Base-by-base conservation (phyloP, 345 rosid species). In the Garcia nutans region DNA sequence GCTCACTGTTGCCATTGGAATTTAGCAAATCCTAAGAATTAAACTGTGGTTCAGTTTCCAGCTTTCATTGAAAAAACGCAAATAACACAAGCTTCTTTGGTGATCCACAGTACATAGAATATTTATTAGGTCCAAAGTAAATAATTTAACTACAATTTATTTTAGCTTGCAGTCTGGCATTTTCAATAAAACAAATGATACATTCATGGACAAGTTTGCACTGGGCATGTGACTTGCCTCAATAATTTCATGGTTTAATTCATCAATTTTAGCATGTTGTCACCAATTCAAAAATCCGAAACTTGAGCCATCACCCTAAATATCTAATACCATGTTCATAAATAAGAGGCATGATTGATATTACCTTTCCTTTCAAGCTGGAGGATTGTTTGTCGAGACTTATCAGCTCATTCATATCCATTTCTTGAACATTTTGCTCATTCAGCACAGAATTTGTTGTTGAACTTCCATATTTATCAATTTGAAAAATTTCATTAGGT, bases 401-500 rank as follows among this genome's bases (percentile, higher is more conserved):
- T 47, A 65, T 59, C 72, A 68, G 75, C 78, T 87, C 89, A 72
- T 76, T 84, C 70, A 75, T 85, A 77, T 76, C 84, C 70, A 72
- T 76, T 74, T 85, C 91, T 73, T 84, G 92, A 8, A 59, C 68
- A 80, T 50, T 84, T 72, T 78, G 88, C 80, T 85, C 94, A 28
- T 79, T 24, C 44, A 70, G 80, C 71, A 24, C 68, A 44, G 85
- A 59, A 70, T 85, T 65, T 60, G 83, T 65, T 67, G 79, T 76
- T 65, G 87, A 79, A 70, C 67, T 86, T 77, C 91, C 96, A 78
- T 84, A 79, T 82, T 85, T 91, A 70, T 91, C 91, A 76, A 88
- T 79, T 33, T 80, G 87, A 77, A 82, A 82, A 81, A 95, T 89
- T 76, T 93, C 96, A 82, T 72, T 76, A 56, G 99, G 99, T 59